Evolutionary conservation across 208 protist species (phyloP).

Genomic region (Trypanosoma vivax): DNA sequence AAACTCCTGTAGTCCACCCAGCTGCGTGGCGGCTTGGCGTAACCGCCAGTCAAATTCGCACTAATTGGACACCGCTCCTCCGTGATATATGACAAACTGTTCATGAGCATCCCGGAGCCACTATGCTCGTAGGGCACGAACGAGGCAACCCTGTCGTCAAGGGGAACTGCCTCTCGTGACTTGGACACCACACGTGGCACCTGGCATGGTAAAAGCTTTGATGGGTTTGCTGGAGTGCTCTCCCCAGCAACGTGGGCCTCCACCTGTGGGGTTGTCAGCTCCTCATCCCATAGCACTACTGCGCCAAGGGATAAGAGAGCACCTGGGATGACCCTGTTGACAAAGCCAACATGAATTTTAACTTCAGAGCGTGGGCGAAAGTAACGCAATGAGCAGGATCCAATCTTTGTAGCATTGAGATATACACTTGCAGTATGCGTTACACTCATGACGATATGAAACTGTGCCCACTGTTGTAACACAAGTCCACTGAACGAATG

Average conservation of each 20-base stretch:
- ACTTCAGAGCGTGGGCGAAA: slow-evolving; percentile 39
- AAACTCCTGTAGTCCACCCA: slow-evolving; percentile 72
- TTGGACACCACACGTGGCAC: slow-evolving; percentile 41
- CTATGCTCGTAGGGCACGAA: slow-evolving; percentile 67
- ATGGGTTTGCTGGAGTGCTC: slow-evolving; percentile 16
- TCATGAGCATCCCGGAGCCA: slow-evolving; percentile 34
- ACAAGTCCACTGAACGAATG: slow-evolving; percentile 56
- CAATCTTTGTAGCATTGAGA: slow-evolving; percentile 63
- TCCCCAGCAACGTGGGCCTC: slow-evolving; percentile 43
- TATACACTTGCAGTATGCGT: slow-evolving; percentile 51
- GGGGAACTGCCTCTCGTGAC: slow-evolving; percentile 10
- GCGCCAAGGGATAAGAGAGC: slow-evolving; percentile 63
- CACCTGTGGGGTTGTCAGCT: slow-evolving; percentile 59
- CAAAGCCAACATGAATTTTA: slow-evolving; percentile 56
- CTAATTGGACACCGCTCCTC: slow-evolving; percentile 23
- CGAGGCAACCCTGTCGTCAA: slow-evolving; percentile 45
- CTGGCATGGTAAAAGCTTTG: slow-evolving; percentile 45
- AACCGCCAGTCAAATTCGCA: slow-evolving; percentile 62
- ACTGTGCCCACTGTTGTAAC: slow-evolving; percentile 47
- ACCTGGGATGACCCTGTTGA: slow-evolving; percentile 24
- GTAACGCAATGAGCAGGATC: slow-evolving; percentile 36
- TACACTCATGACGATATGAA: slow-evolving; percentile 54
- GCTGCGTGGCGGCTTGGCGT: slow-evolving; percentile 49
- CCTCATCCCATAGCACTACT: slow-evolving; percentile 61
- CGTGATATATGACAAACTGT: slow-evolving; percentile 24